Evolutionary conservation across 768 basidiomycete species (phyloP), one percentile per base, ranked within the genome.

Genomic region (Tremella yokohamensis): DNA sequence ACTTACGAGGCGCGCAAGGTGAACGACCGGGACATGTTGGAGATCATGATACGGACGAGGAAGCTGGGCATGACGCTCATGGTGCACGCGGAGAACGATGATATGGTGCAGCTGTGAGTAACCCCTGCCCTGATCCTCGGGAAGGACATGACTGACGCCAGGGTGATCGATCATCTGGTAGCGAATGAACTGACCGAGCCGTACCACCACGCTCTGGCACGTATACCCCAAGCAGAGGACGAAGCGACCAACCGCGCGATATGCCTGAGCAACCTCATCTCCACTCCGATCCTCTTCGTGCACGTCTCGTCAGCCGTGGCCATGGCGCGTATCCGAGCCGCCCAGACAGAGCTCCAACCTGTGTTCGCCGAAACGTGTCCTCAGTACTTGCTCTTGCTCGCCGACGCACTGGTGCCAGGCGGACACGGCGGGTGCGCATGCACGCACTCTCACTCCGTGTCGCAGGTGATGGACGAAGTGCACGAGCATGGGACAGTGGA

Each of bases 361-460:
- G 52, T 72, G 15, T 69, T 47, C 47, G 70, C 65, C 40, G 70
- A 71, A 54, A 71, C 69, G n/a, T 71, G 69, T 49, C 69, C 69
- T 8, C 69, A 71, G 15, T 71, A 71, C 49, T 39, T 68, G 7
- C 57, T 69, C 12, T 44, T 68, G 26, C 62, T 63, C 38, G 59
- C 50, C 26, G 44, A 56, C 37, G 29, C 39, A 19, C 22, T 54
- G 39, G 19, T 44, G 6, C 39, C 53, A 9, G 37, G 53, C 24
- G 12, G 39, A 15, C 40, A 25, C 40, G 22, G 40, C 39, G 40
- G 53, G 1, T 54, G 53, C 24, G 16, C 18, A 16, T 54, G 53
- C 24, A 15, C 25, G 1, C 18, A 40, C 18, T 19, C 39, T 8
- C n/a, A 29, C 1, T 29, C 25, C 11, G 20, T 54, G 15, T 9